A percentile compares a stretch with the other conserved stretches of the same genome.
Conservation (phyloP, 495 filamentous ascomycete genomes). For the Annulohypoxylon moriforme region DNA sequence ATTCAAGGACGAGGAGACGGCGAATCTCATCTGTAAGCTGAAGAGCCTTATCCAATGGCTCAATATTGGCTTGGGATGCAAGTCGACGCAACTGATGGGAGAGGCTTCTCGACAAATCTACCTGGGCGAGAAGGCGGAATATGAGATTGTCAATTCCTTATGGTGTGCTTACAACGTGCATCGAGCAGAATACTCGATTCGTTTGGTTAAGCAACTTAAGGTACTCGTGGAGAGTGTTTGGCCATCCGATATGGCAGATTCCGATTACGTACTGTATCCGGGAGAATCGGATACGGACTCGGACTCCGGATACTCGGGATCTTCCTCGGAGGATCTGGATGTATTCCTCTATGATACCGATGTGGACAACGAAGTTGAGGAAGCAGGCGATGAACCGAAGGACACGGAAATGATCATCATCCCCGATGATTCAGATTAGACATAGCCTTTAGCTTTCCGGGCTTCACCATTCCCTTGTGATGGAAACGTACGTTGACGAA, state of each 20-base stretch:
- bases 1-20: conserved; percentile 20
- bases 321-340: no score
- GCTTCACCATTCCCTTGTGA: background rate
- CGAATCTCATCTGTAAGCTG: conserved; percentile 2
- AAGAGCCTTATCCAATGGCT: conserved; percentile 17
- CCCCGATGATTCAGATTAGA: no score
- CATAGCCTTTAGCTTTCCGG: background rate
- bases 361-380: no score
- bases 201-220: background rate
- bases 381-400: no score
- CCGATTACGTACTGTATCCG: background rate
- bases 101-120: background rate
- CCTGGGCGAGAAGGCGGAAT: background rate
- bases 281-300: background rate
- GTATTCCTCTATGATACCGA: no score
- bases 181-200: background rate
- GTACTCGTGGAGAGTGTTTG: background rate
- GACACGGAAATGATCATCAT: no score
- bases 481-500: background rate
- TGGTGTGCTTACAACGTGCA: background rate
- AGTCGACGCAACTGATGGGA: background rate
- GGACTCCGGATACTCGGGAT: no score
- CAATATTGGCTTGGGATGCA: conserved; percentile 22
- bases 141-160: background rate
- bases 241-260: background rate